Evolutionary conservation across 116 monocot species (phyloP).

Genomic region (Dioscorea cayenensis): DNA sequence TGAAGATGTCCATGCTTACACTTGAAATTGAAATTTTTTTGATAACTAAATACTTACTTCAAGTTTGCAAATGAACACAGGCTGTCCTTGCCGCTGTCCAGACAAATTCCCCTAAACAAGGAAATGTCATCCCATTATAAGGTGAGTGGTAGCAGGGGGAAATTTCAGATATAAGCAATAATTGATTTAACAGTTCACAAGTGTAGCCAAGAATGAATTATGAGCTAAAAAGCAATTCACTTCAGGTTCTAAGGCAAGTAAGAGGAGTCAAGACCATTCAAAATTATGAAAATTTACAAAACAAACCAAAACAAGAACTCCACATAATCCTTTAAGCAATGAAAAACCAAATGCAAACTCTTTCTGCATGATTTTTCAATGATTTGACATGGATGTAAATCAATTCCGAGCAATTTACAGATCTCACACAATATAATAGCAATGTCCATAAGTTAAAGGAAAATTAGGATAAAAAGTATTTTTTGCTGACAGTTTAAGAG

Average conservation of each 20-base stretch:
- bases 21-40: too few species aligned
- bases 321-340: too few species aligned
- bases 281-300: too few species aligned
- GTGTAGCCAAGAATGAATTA: too few species aligned
- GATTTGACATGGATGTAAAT: background rate
- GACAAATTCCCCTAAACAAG: slow-evolving; percentile 72
- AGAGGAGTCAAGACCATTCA: too few species aligned
- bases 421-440: background rate
- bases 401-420: background rate
- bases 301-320: too few species aligned
- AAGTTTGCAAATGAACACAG: slow-evolving; percentile 94
- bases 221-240: too few species aligned
- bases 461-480: background rate
- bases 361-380: background rate
- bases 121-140: background rate
- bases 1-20: too few species aligned
- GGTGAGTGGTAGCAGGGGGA: background rate
- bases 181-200: background rate
- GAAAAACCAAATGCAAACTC: background rate
- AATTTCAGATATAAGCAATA: background rate
- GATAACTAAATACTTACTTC: slow-evolving; percentile 59
- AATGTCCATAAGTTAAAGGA: background rate
- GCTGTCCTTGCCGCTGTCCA: slow-evolving; percentile 95
- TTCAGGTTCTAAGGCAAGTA: too few species aligned
- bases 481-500: background rate